A percentile compares a stretch with the other conserved stretches of the same genome.
phyloP scores from a whole-genome alignment of 257 asterid genomes.

The Rehmannia glutinosa region DNA sequence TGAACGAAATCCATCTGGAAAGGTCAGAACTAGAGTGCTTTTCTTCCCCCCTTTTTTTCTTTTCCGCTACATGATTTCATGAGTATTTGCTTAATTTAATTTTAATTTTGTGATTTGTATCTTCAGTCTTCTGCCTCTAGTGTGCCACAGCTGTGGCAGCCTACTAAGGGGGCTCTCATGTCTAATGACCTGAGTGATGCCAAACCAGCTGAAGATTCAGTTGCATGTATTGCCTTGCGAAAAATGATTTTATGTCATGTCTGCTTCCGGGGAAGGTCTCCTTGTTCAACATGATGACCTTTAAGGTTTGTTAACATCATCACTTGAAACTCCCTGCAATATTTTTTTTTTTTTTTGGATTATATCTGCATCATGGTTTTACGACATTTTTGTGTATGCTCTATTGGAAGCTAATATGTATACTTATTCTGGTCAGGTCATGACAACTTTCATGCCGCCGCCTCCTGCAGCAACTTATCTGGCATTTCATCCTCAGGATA shows the following conservation, averaged over 20 bases:
- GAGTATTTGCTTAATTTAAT: neutral
- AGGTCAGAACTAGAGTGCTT: slow-evolving; percentile 36
- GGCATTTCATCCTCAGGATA: slow-evolving; percentile 97
- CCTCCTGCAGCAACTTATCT: slow-evolving; percentile 95
- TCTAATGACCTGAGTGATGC: slow-evolving; percentile 74
- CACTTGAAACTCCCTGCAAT: slow-evolving; percentile 5
- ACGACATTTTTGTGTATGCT: neutral
- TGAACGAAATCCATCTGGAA: slow-evolving; percentile 91
- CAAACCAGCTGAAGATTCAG: slow-evolving; percentile 76
- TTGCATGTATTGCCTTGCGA: slow-evolving; percentile 90
- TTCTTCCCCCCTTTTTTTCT: no score
- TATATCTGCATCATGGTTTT: neutral
- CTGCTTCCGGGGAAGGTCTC: slow-evolving; percentile 99
- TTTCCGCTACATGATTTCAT: neutral
- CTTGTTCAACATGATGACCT: slow-evolving; percentile 98
- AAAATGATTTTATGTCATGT: slow-evolving; percentile 98
- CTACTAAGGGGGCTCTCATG: slow-evolving; percentile 81
- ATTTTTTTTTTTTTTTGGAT: neutral
- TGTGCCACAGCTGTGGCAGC: slow-evolving; percentile 95
- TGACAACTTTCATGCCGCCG: slow-evolving; percentile 98
- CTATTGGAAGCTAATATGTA: slow-evolving; percentile 14
- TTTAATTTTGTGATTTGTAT: slow-evolving; percentile 20
- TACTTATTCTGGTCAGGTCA: slow-evolving; percentile 52
- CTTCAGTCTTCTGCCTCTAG: slow-evolving; percentile 78
- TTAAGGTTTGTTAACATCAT: slow-evolving; percentile 51